Evolutionary conservation across 371 early-diverging fungal species (phyloP), one percentile per base, ranked within the genome.

Genomic region (Mucor ambiguus): DNA sequence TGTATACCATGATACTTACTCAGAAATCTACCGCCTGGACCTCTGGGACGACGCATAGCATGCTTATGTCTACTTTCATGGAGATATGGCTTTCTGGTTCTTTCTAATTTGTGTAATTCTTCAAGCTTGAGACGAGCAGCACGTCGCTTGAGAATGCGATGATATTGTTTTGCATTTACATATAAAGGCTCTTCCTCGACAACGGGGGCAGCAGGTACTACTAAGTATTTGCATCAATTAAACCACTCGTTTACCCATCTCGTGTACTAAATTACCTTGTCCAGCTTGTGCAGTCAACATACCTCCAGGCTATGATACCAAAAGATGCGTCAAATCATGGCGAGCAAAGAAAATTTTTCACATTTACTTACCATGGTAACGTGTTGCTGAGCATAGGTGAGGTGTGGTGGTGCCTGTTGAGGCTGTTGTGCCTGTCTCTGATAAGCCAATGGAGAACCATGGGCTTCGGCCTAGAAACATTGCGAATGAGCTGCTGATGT

Each of bases 61-160:
- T 98, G 98, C 69, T 89, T 90, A 76, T 98, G 98, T 67, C 98
- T 82, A 59, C 94, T 94, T 81, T 98, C 98, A 81, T 98, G 98
- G 43, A 95, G 84, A 80, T 96, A 98, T 43, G 90, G 87, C 79
- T 90, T 89, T 48, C 87, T 77, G 32, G 80, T 78, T 66, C 81
- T 83, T 10, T 85, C 69, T 14, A 85, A 65, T 60, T 82, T 78
- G 68, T 85, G 82, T 59, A 85, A 73, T 29, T 87, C 89, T 59
- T 90, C 91, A 16, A 87, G 73, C 63, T 76, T 80, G 44, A 88
- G 84, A 26, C 94, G 80, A 30, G 93, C 92, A 55, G 88, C 91
- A 69, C 94, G 77, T 46, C 95, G 83, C 68, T 95, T 95, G 56
- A 94, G 80, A 63, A 96, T 96, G 46, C 94, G 90, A 66, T 94